These are phyloP conservation scores for Xylaria sp. DNA, from an alignment of 2,329 filamentous ascomycete species.

Conservation along the genomic window DNA sequence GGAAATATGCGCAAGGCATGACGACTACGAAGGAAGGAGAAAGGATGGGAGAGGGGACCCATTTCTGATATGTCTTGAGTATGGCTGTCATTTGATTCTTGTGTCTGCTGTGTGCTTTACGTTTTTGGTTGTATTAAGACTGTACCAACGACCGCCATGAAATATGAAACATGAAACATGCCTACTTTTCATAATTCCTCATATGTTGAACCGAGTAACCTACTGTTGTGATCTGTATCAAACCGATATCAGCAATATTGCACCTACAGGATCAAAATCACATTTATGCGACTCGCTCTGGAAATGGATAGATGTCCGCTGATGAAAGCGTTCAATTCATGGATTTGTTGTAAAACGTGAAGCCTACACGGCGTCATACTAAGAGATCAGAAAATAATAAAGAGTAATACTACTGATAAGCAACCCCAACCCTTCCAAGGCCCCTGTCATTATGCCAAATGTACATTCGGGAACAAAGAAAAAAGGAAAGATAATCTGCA, in stretches of 20 bases:
- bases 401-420: conserved; percentile 21
- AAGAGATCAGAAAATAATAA: conserved; percentile 14
- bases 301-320: too few relatives aligned
- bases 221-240: neutral
- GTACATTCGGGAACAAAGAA: conserved; percentile 26
- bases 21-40: neutral
- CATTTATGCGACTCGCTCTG: too few relatives aligned
- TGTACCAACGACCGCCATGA: conserved; percentile 11
- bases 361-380: conserved; percentile 5
- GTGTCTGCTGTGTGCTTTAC: conserved; percentile 5
- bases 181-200: neutral
- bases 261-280: too few relatives aligned
- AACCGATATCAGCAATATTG: too few relatives aligned
- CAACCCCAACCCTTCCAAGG: conserved; percentile 14
- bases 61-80: neutral
- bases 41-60: neutral
- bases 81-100: conserved; percentile 1
- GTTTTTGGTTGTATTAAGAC: conserved; percentile 17
- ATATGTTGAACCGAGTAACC: too few relatives aligned
- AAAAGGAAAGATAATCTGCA: conserved; percentile 6
- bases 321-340: conserved; percentile 1
- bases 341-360: neutral
- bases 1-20: neutral
- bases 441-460: conserved; percentile 31
- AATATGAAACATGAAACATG: conserved; percentile 22